phyloP scores from a whole-genome alignment of 148 eudicot species.

The Rhododendron ovatum region DNA sequence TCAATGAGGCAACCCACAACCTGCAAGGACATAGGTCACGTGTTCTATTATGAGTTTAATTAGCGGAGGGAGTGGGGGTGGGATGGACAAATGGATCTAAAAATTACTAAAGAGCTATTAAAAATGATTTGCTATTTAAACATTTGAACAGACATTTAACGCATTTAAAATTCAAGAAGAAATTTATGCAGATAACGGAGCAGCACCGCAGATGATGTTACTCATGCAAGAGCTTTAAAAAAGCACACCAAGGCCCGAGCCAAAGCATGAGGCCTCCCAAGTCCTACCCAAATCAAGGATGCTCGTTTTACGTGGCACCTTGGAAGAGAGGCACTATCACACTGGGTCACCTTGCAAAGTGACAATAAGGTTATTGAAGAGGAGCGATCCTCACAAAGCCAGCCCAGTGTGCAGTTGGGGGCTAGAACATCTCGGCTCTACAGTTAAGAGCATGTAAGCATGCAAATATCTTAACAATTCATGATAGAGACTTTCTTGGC shows the following conservation, averaged over 20 bases:
- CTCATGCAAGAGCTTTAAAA: background rate
- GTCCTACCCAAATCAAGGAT: background rate
- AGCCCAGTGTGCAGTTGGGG: background rate
- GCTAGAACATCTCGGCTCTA: background rate
- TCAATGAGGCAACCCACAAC: slow-evolving; percentile 98
- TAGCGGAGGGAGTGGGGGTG: background rate
- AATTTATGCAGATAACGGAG: background rate
- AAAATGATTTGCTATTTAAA: background rate
- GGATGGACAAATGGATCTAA: background rate
- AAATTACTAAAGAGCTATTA: background rate
- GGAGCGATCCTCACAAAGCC: background rate
- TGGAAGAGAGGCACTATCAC: background rate
- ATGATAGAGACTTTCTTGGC: background rate
- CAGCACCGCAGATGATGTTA: background rate
- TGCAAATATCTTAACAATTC: background rate
- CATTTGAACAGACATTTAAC: background rate
- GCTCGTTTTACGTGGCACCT: background rate
- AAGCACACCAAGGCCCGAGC: background rate
- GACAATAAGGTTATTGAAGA: background rate
- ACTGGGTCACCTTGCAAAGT: background rate
- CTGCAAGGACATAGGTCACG: slow-evolving; percentile 28
- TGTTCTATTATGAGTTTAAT: background rate
- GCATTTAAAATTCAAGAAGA: background rate
- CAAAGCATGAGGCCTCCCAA: background rate
- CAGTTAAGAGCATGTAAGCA: background rate